phyloP scores from a whole-genome alignment of 805 yeast species.

The Kuraishia cidri region DNA sequence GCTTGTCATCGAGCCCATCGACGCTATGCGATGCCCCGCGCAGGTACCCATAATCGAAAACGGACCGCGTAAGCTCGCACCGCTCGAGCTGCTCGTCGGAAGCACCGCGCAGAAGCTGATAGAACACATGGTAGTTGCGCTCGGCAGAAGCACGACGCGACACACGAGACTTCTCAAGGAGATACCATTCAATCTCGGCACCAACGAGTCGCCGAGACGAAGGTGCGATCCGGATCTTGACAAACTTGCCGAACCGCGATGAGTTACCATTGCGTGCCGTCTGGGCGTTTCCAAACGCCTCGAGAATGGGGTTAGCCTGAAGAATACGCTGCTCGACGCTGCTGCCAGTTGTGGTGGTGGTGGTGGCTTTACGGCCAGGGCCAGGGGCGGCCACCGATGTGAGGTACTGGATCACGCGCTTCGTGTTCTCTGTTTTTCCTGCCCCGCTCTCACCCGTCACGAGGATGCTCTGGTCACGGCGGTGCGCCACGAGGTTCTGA shows the following conservation, averaged over 20 bases:
- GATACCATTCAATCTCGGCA: conserved; percentile 91
- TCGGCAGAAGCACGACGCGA: conserved; percentile 67
- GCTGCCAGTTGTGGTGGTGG: conserved; percentile 12
- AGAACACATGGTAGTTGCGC: conserved; percentile 90
- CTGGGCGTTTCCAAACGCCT: conserved; percentile 95
- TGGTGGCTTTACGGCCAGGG: too few species aligned
- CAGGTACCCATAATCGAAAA: conserved; percentile 48
- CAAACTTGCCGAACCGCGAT: conserved; percentile 94
- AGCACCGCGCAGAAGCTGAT: conserved; percentile 73
- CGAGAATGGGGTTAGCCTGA: conserved; percentile 92
- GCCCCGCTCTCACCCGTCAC: conserved; percentile 99
- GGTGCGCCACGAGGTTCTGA: conserved; percentile 58
- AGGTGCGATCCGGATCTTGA: conserved; percentile 67
- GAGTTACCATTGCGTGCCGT: conserved; percentile 91
- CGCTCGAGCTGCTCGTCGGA: conserved; percentile 35
- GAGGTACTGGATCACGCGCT: conserved; percentile 85
- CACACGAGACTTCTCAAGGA: conserved; percentile 90
- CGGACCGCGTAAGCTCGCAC: conserved; percentile 29
- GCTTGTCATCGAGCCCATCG: conserved; percentile 69
- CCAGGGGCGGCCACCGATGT: too few species aligned
- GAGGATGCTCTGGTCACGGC: conserved; percentile 77
- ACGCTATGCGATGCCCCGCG: conserved; percentile 38
- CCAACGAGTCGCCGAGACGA: conserved; percentile 61
- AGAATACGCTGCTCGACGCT: conserved; percentile 77
- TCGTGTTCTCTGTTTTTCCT: conserved; percentile 96